Conservation (phyloP, 176 grass and related monocot genomes). For the Carex myosuroides region DNA sequence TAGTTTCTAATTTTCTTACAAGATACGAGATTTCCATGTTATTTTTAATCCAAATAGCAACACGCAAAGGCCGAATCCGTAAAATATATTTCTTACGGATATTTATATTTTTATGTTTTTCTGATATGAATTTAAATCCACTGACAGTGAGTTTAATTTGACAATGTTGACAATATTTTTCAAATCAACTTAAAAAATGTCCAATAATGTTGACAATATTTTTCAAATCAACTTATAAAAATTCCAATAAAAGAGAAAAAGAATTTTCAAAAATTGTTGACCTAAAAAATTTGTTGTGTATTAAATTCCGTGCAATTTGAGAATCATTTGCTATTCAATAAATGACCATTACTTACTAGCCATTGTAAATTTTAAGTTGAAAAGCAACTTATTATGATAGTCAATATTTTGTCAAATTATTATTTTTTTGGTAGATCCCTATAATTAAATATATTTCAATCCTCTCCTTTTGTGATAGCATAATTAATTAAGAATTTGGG, state of each 20-base stretch:
- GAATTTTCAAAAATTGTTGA: neutral
- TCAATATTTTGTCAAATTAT: neutral
- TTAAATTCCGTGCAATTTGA: neutral
- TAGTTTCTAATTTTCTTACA: too few relatives aligned
- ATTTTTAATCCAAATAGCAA: too few relatives aligned
- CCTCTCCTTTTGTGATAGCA: neutral
- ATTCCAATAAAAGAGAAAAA: neutral
- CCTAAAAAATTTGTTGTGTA: neutral
- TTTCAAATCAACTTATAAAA: too few relatives aligned
- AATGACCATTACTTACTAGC: neutral
- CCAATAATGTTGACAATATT: too few relatives aligned
- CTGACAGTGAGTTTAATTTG: too few relatives aligned
- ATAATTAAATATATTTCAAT: neutral
- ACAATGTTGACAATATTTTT: neutral
- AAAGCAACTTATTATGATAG: neutral
- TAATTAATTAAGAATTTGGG: neutral
- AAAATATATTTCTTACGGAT: too few relatives aligned
- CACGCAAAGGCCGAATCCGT: too few relatives aligned
- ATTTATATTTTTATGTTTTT: too few relatives aligned
- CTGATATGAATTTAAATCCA: too few relatives aligned
- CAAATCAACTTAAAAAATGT: neutral
- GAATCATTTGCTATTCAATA: neutral
- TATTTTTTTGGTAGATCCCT: neutral
- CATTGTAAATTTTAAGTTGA: neutral
- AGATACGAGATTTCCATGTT: too few relatives aligned